Evolutionary conservation across 805 yeast species (phyloP).

Genomic region (Maudiozyma bulderi): DNA sequence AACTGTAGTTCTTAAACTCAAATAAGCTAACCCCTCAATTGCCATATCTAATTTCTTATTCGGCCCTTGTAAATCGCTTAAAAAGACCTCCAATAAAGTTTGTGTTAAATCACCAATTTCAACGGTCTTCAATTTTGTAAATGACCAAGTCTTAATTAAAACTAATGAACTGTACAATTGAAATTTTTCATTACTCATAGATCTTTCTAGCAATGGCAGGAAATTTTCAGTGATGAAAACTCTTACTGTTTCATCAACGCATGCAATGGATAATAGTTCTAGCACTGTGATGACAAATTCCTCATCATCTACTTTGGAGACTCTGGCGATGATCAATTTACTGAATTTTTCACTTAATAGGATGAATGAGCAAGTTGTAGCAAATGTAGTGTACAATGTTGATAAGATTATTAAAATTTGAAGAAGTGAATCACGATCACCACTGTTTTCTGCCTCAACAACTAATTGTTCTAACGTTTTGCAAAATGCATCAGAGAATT

Average conservation of each 20-base stretch:
- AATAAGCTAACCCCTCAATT: slow-evolving; percentile 43
- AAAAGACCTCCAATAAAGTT: slow-evolving; percentile 17
- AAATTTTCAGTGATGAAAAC: slow-evolving; percentile 38
- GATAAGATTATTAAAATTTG: slow-evolving; percentile 14
- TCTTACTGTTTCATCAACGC: slow-evolving; percentile 44
- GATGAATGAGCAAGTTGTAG: slow-evolving; percentile 22
- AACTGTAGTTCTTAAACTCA: slow-evolving; percentile 35
- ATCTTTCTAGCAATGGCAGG: slow-evolving; percentile 32
- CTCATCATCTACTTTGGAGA: slow-evolving; percentile 11
- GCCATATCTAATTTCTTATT: slow-evolving; percentile 5
- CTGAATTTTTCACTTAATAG: slow-evolving; percentile 24
- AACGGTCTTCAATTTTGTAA: slow-evolving; percentile 30
- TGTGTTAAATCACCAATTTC: slow-evolving; percentile 28
- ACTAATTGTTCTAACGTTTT: slow-evolving; percentile 6
- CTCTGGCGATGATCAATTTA: slow-evolving; percentile 15
- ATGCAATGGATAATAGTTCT: slow-evolving; percentile 35
- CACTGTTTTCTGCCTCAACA: slow-evolving; percentile 19
- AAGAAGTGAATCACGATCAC: slow-evolving; percentile 16
- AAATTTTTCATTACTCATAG: slow-evolving; percentile 22
- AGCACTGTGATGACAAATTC: slow-evolving; percentile 24
- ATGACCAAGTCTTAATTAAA: slow-evolving; percentile 50
- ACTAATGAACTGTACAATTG: slow-evolving; percentile 35
- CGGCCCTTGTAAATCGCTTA: neutral
- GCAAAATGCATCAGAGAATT: too few relatives aligned
- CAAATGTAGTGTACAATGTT: slow-evolving; percentile 22